These are phyloP conservation scores for Clavispora phyllophila DNA, from an alignment of 805 yeast genomes.

Conservation along the genomic window DNA sequence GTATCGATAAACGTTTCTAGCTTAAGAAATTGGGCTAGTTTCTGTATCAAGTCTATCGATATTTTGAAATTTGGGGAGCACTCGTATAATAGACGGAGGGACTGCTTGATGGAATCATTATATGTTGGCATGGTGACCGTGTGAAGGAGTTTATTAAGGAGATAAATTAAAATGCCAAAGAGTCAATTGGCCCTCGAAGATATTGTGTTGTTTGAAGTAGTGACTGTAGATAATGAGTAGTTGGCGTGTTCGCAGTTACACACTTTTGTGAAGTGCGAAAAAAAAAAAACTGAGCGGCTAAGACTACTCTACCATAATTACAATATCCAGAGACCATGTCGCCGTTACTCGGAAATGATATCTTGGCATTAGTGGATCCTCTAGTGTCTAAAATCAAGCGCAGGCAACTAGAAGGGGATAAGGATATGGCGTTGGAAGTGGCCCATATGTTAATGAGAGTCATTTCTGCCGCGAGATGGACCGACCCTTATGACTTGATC, in stretches of 20 bases:
- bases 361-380: conserved; percentile 32
- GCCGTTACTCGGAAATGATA: conserved; percentile 23
- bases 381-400: conserved; percentile 60
- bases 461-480: conserved; percentile 87
- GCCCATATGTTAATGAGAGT: conserved; percentile 84
- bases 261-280: background rate
- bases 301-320: background rate
- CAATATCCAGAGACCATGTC: background rate
- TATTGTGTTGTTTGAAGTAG: background rate
- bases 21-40: conserved; percentile 35
- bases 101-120: conserved; percentile 5
- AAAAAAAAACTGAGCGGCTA: background rate
- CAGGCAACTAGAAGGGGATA: conserved; percentile 78
- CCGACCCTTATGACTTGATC: conserved; percentile 67
- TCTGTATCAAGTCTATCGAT: conserved; percentile 35
- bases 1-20: conserved; percentile 40
- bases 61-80: conserved; percentile 26
- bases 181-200: background rate
- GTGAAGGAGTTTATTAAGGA: background rate
- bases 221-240: background rate
- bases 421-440: conserved; percentile 77
- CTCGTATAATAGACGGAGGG: conserved; percentile 24
- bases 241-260: background rate
- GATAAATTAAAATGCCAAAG: background rate
- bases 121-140: background rate